Conservation (phyloP, 108 stramenopile species). For the Thalassiosira profunda region DNA sequence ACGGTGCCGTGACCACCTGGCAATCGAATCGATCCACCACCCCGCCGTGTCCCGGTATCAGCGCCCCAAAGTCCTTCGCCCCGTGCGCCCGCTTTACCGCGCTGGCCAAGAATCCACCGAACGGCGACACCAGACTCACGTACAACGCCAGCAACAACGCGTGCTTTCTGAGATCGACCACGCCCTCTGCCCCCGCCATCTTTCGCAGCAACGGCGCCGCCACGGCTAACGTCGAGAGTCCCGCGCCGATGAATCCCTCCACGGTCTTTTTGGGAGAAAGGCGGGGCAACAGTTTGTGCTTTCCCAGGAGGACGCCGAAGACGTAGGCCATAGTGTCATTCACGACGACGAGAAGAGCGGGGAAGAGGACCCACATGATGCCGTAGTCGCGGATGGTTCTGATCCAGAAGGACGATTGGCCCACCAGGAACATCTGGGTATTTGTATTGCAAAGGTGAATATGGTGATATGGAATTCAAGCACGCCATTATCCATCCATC, state of each 20-base stretch:
- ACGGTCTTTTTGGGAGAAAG: slow-evolving; percentile 97
- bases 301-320: slow-evolving; percentile 82
- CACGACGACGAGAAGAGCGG: slow-evolving; percentile 80
- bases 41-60: slow-evolving; percentile 99
- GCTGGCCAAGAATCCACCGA: slow-evolving; percentile 97
- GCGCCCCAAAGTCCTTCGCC: slow-evolving; percentile 96
- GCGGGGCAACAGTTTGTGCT: slow-evolving; percentile 77
- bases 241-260: slow-evolving; percentile 96
- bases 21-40: slow-evolving; percentile 98
- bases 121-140: slow-evolving; percentile 95
- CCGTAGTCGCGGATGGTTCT: slow-evolving; percentile 75
- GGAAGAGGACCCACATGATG: slow-evolving; percentile 88
- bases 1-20: slow-evolving; percentile 93
- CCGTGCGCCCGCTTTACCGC: slow-evolving; percentile 98
- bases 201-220: slow-evolving; percentile 25
- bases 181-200: slow-evolving; percentile 11
- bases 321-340: slow-evolving; percentile 93
- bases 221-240: slow-evolving; percentile 74
- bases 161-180: slow-evolving; percentile 36
- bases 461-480: not conserved
- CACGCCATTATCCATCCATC: not conserved
- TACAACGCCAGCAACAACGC: slow-evolving; percentile 90
- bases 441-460: not conserved
- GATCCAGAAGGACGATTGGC: slow-evolving; percentile 82
- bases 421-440: slow-evolving; percentile 49